Base-by-base conservation (phyloP, 345 rosid species). In the Punica granatum region DNA sequence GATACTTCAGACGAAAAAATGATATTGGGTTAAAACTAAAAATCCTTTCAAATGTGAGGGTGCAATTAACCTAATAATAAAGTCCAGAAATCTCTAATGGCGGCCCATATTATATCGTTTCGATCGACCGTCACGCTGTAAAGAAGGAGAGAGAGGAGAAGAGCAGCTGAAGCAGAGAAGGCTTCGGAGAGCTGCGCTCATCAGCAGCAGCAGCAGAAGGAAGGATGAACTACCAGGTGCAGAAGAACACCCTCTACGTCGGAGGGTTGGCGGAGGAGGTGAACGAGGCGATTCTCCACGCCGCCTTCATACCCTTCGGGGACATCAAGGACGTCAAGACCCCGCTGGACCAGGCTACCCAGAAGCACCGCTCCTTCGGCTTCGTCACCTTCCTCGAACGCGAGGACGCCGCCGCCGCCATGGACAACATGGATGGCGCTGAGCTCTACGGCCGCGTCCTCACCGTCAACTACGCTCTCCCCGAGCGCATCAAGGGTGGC, bases 381-480 rank as follows among this genome's bases (percentile, higher is more conserved):
- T 94, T 94, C 85, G 97, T 94, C 62, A 94, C 96, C 73, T 91
- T 94, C 73, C 88, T 91, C 23, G 91, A 93, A 75, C 80, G 80
- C 72, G 97, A 94, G 69, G 99, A 91, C 49, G 99, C 98, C 51
- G 44, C 84, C 43, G 80, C 96, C 42, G 96, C 99, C 58, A 94
- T 94, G 96, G 99, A 91, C 76, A 94, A 94, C 74, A 91, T 89
- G 99, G 97, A 94, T 65, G 98, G 96, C 35, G 88, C 97, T 7
- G 98, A 94, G 82, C 98, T 94, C 28, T 91, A 89, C 62, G 99
- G 98, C n/a, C 91, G 96, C 6, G 99, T 91, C 61, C 98, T 91
- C 73, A 94, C 99, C 37, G 98, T 94, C 73, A 94, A 94, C 68
- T 94, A 89, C 69, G 99, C 98, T 39, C 89, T 91, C 31, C 98